Evolutionary conservation across 495 filamentous ascomycete species (phyloP).

Genomic region (Oidiodendron maius): DNA sequence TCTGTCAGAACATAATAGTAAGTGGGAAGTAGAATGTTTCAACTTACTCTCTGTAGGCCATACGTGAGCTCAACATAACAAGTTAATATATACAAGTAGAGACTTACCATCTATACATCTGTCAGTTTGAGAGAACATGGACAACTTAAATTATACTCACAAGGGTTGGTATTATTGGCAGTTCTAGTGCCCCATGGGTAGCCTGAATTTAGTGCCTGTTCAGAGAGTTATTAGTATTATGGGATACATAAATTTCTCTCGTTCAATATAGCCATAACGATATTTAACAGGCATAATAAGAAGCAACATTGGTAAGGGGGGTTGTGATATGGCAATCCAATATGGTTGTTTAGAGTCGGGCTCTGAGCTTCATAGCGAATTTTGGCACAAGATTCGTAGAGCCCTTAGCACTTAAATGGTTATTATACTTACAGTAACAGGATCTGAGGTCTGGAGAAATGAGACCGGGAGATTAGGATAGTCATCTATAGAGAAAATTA

Average conservation of each 20-base stretch:
- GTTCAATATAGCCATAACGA: not conserved
- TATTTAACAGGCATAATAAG: too few relatives aligned
- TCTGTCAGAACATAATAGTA: not conserved
- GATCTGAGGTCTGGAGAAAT: not conserved
- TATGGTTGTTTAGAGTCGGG: too few relatives aligned
- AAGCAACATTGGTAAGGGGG: too few relatives aligned
- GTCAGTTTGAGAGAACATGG: not conserved
- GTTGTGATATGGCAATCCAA: too few relatives aligned
- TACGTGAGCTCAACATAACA: not conserved
- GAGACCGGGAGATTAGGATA: not conserved
- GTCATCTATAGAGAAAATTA: not conserved
- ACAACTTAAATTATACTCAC: not conserved
- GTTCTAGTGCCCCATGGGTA: conserved; percentile 44
- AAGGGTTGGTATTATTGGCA: conserved; percentile 40
- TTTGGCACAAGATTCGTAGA: too few relatives aligned
- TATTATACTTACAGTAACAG: not conserved
- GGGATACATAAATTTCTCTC: not conserved
- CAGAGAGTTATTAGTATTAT: not conserved
- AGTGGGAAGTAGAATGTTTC: not conserved
- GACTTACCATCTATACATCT: conserved; percentile 4
- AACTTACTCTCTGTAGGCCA: conserved; percentile 2
- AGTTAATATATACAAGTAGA: not conserved
- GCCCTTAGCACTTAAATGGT: not conserved
- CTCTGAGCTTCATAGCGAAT: too few relatives aligned
- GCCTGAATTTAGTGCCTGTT: conserved; percentile 29